Conservation (phyloP, 345 rosid genomes). For the Populus ilicifolia region DNA sequence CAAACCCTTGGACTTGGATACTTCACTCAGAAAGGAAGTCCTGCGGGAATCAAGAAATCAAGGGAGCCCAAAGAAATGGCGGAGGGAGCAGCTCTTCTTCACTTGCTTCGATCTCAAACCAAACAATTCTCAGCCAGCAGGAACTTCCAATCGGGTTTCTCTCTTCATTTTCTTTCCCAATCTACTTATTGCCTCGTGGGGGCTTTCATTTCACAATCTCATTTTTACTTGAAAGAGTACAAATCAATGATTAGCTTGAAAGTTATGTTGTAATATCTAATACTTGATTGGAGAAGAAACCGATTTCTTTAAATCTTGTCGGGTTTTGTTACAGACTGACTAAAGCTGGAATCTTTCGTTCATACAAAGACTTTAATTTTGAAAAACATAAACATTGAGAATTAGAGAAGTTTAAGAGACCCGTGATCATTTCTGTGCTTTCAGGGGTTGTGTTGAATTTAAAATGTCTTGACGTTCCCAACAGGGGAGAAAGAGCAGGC, state of each 20-base stretch:
- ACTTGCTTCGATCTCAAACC: conserved; percentile 59
- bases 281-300: not conserved
- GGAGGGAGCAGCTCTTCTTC: conserved; percentile 56
- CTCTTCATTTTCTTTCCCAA: not conserved
- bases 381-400: not conserved
- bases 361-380: not conserved
- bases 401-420: not conserved
- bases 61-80: conserved; percentile 38
- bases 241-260: not conserved
- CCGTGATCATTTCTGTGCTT: not conserved
- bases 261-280: conserved; percentile 25
- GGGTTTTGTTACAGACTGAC: not conserved
- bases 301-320: not conserved
- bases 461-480: not conserved
- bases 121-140: conserved; percentile 37
- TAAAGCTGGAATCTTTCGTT: not conserved
- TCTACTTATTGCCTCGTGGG: not conserved
- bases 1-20: not conserved
- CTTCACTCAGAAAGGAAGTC: not conserved
- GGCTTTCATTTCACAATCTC: not conserved
- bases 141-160: conserved; percentile 44
- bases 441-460: not conserved
- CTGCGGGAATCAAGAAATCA: not conserved
- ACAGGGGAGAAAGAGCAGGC: no score
- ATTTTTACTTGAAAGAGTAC: not conserved